Conservation (phyloP, 305 asterid genomes). For the Caryopteris hybrid region DNA sequence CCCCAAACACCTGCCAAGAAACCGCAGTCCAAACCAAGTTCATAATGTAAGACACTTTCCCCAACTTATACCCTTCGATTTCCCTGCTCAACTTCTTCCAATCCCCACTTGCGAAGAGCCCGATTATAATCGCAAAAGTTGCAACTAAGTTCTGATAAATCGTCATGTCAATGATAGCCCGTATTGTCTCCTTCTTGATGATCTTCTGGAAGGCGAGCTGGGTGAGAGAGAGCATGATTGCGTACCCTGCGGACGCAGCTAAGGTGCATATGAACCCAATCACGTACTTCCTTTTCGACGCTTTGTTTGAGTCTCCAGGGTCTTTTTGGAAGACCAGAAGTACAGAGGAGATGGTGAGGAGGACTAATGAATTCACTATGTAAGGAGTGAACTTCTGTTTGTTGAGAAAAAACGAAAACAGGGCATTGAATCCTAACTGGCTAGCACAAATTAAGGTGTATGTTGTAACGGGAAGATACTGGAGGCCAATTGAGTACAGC, state of each 20-base stretch:
- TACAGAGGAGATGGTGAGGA: conserved; percentile 51
- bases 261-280: conserved; percentile 50
- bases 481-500: conserved; percentile 52
- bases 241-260: conserved; percentile 43
- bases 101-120: conserved; percentile 60
- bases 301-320: conserved; percentile 16
- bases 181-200: conserved; percentile 35
- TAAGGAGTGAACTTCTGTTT: conserved; percentile 56
- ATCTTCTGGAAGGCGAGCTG: conserved; percentile 44
- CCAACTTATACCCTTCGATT: conserved; percentile 36
- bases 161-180: conserved; percentile 32
- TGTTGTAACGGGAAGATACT: conserved; percentile 58
- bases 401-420: conserved; percentile 58
- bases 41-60: conserved; percentile 39
- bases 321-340: conserved; percentile 50
- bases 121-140: conserved; percentile 16
- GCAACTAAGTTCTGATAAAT: conserved; percentile 35
- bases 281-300: conserved; percentile 14
- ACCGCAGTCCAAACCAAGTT: conserved; percentile 51
- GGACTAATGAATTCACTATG: conserved; percentile 50
- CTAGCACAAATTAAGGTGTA: conserved; percentile 57
- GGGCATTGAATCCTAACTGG: conserved; percentile 60
- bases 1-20: conserved; percentile 49
- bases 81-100: conserved; percentile 40
- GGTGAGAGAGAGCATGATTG: conserved; percentile 36